Evolutionary conservation across 2,329 filamentous ascomycete genomes (phyloP).

Genomic region (Fusarium devonianum): DNA sequence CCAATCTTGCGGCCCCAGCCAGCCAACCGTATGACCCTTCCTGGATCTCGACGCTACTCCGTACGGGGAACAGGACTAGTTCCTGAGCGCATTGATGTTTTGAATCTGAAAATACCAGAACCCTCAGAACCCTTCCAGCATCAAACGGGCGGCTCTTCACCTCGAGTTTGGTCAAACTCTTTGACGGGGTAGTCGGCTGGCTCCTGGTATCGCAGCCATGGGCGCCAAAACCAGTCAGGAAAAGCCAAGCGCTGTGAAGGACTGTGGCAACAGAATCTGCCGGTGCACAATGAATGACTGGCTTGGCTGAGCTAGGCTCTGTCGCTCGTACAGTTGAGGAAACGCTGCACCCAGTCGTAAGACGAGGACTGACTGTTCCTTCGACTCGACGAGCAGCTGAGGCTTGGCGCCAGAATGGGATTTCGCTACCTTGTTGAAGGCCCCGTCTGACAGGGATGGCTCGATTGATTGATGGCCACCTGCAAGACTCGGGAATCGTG

Average conservation of each 20-base stretch:
- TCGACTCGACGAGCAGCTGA: no score
- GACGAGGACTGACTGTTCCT: background rate
- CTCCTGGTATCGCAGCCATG: conserved; percentile 17
- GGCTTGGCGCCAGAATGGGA: no score
- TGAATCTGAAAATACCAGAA: no score
- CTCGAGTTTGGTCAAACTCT: conserved; percentile 12
- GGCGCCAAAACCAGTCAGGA: conserved; percentile 24
- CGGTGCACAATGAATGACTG: conserved; percentile 35
- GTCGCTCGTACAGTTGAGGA: conserved; percentile 12
- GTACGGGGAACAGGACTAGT: no score
- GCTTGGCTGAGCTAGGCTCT: conserved; percentile 19
- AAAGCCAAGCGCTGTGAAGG: conserved; percentile 30
- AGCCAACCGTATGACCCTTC: conserved; percentile 27
- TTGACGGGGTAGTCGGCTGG: conserved; percentile 12
- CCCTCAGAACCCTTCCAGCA: background rate
- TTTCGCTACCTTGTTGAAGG: no score
- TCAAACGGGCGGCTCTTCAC: conserved; percentile 3
- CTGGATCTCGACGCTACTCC: no score
- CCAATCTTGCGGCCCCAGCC: conserved; percentile 27
- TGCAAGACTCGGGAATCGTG: conserved; percentile 10
- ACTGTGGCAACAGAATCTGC: conserved; percentile 24
- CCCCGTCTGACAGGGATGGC: background rate
- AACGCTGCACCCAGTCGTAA: conserved; percentile 3
- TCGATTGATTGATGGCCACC: conserved; percentile 1
- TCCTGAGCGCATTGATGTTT: no score